Percentiles rank a stretch among this genome's conserved stretches.
These are phyloP conservation scores for Mycena floridula DNA, from an alignment of 768 basidiomycete genomes.

Conservation along the genomic window DNA sequence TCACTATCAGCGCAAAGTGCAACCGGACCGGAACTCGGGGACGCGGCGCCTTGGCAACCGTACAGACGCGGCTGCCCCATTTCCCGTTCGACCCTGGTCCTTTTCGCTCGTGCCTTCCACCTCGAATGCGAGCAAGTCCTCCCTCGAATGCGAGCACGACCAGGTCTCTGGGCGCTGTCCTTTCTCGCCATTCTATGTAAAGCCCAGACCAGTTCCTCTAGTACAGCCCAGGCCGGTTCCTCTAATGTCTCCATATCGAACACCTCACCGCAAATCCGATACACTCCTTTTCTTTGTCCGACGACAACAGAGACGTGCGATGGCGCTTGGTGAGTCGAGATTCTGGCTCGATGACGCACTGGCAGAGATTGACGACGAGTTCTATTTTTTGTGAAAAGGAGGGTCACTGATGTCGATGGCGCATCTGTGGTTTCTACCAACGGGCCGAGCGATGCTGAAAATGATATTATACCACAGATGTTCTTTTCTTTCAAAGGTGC, in stretches of 20 bases:
- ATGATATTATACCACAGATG: slow-evolving; percentile 47
- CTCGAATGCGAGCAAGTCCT: too few species aligned
- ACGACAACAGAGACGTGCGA: slow-evolving; percentile 24
- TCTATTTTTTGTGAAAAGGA: slow-evolving; percentile 17
- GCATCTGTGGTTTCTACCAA: slow-evolving; percentile 27
- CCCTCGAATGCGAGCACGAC: background rate
- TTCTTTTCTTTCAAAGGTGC: slow-evolving; percentile 51
- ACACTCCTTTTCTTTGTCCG: slow-evolving; percentile 43
- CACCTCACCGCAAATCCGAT: slow-evolving; percentile 34
- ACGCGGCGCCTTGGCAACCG: too few species aligned
- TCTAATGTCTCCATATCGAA: slow-evolving; percentile 32
- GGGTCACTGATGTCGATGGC: slow-evolving; percentile 16
- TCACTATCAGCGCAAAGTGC: too few species aligned
- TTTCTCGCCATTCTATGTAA: background rate
- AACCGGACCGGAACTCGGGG: too few species aligned
- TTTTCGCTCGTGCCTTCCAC: too few species aligned
- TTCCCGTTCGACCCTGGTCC: too few species aligned
- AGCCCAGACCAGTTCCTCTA: background rate
- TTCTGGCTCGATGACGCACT: background rate
- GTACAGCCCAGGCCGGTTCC: slow-evolving; percentile 5
- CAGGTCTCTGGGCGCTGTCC: background rate
- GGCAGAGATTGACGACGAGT: background rate
- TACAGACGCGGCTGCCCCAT: too few species aligned
- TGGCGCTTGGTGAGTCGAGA: slow-evolving; percentile 37
- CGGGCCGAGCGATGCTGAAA: slow-evolving; percentile 36